A percentile compares a stretch with the other conserved stretches of the same genome.
These are phyloP conservation scores for Coemansia sp. DNA, from an alignment of 192 early-diverging fungal genomes.

Conservation along the genomic window DNA sequence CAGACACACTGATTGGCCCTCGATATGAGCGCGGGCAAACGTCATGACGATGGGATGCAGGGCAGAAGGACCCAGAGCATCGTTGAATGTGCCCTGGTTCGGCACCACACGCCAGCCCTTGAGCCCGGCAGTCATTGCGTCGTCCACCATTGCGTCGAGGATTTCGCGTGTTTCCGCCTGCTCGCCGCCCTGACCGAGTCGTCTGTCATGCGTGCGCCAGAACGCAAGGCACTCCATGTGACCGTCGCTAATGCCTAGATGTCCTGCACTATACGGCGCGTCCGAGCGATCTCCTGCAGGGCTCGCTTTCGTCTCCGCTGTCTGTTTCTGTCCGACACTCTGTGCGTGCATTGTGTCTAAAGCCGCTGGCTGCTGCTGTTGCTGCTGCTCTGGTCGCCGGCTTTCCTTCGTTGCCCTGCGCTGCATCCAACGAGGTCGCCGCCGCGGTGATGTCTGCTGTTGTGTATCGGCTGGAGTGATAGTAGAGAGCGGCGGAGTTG, in stretches of 20 bases:
- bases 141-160: slow-evolving; percentile 44
- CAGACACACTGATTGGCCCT: slow-evolving; percentile 21
- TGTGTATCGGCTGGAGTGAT: not conserved
- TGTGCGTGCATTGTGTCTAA: slow-evolving; percentile 5
- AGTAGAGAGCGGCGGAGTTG: not conserved
- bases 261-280: slow-evolving; percentile 10
- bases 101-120: slow-evolving; percentile 37
- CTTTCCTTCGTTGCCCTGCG: not conserved
- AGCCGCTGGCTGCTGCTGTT: slow-evolving; percentile 2
- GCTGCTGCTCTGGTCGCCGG: not conserved
- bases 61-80: slow-evolving; percentile 30
- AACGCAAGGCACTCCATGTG: slow-evolving; percentile 20
- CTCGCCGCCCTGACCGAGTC: slow-evolving; percentile 31
- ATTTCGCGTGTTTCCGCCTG: slow-evolving; percentile 8
- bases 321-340: slow-evolving; percentile 5
- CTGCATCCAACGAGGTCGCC: not conserved
- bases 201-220: slow-evolving; percentile 32
- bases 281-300: slow-evolving; percentile 21
- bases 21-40: slow-evolving; percentile 37
- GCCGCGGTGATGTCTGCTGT: slow-evolving; percentile 2
- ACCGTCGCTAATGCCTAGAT: slow-evolving; percentile 10
- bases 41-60: slow-evolving; percentile 42
- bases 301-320: slow-evolving; percentile 1
- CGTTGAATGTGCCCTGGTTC: slow-evolving; percentile 42
- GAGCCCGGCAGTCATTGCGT: slow-evolving; percentile 10